Conservation (phyloP, 2,329 filamentous ascomycete genomes). For the Venturia effusa region DNA sequence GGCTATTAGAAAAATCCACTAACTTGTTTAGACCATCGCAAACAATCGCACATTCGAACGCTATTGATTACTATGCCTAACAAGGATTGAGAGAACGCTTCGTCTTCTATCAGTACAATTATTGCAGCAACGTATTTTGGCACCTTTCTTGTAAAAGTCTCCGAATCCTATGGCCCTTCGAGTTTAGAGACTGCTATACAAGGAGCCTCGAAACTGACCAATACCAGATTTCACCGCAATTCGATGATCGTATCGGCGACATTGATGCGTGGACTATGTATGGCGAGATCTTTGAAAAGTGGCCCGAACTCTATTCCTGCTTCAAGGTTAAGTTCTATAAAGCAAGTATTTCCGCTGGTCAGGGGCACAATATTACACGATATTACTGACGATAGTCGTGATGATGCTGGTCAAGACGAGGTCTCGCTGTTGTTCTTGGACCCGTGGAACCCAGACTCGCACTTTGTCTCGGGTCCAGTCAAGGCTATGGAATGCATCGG, state of each 20-base stretch:
- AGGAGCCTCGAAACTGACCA: constrained; percentile 9
- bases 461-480: not conserved
- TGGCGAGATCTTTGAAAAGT: constrained; percentile 11
- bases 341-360: not conserved
- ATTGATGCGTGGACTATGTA: constrained; percentile 12
- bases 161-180: constrained; percentile 12
- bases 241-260: constrained; percentile 10
- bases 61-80: constrained; percentile 12
- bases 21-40: constrained; percentile 10
- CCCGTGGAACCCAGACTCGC: not conserved
- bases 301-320: constrained; percentile 11
- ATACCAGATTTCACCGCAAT: constrained; percentile 8
- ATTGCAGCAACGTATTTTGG: constrained; percentile 13
- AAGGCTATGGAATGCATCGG: not conserved
- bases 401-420: not conserved
- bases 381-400: not conserved
- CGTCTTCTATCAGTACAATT: constrained; percentile 12
- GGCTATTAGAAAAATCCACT: not conserved
- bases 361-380: not conserved
- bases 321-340: not conserved
- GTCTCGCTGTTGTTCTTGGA: not conserved
- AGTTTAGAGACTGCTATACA: constrained; percentile 13
- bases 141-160: constrained; percentile 10
- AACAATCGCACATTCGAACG: constrained; percentile 12
- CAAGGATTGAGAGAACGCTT: constrained; percentile 12